Evolutionary conservation across 345 rosid genomes (phyloP).

Genomic region (Mallotus nudiflorus): DNA sequence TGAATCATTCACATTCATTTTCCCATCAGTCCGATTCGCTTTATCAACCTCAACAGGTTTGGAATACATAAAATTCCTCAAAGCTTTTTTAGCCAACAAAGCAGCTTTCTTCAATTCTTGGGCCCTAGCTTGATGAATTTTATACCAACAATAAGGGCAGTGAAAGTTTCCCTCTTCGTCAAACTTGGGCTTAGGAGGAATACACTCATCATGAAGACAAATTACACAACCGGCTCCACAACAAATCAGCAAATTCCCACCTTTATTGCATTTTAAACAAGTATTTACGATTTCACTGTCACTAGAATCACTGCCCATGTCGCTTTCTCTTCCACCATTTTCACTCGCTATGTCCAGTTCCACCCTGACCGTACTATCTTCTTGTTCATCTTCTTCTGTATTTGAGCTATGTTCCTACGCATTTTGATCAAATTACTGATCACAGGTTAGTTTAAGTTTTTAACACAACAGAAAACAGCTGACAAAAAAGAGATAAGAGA

Average conservation of each 20-base stretch:
- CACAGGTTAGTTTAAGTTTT: no score
- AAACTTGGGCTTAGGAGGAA: conserved; percentile 26
- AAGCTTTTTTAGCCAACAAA: conserved; percentile 14
- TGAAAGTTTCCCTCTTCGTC: conserved; percentile 54
- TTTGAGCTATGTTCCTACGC: not conserved
- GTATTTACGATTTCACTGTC: not conserved
- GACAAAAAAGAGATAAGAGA: not conserved
- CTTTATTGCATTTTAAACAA: conserved; percentile 1
- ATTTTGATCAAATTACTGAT: not conserved
- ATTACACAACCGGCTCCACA: conserved; percentile 41
- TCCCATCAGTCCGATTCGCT: conserved; percentile 11
- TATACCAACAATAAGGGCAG: conserved; percentile 70
- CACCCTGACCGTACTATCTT: not conserved
- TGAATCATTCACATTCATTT: not conserved
- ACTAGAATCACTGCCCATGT: not conserved
- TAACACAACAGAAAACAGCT: not conserved
- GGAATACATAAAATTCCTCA: conserved; percentile 25
- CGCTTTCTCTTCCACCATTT: not conserved
- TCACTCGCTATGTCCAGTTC: not conserved
- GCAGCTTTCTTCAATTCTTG: conserved; percentile 34
- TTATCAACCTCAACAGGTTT: conserved; percentile 9
- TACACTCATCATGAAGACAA: conserved; percentile 47
- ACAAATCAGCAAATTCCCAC: conserved; percentile 32
- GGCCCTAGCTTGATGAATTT: conserved; percentile 28
- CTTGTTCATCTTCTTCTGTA: not conserved